Evolutionary conservation across 2,329 filamentous ascomycete genomes (phyloP).

Genomic region (Ramichloridium luteum): DNA sequence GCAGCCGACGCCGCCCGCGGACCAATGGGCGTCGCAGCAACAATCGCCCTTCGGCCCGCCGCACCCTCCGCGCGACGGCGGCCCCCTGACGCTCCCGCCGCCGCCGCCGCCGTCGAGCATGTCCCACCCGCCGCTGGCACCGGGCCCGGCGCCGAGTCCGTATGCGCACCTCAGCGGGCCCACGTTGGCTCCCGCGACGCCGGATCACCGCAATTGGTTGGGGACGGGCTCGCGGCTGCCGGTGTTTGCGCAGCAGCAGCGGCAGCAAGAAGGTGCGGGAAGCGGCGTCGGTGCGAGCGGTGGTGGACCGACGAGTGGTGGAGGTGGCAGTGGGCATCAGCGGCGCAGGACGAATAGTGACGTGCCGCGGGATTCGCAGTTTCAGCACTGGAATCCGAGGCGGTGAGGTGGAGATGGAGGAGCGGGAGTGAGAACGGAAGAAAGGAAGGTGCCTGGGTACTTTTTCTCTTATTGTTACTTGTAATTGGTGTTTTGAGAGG

Average conservation of each 20-base stretch:
- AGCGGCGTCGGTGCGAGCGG: background rate
- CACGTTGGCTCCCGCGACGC: slow-evolving; percentile 17
- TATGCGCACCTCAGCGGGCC: slow-evolving; percentile 15
- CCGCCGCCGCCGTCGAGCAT: slow-evolving; percentile 2
- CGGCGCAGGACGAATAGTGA: slow-evolving; percentile 3
- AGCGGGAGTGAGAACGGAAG: background rate
- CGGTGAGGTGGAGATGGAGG: background rate
- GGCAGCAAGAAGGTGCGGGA: slow-evolving; percentile 4
- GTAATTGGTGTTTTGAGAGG: too few species aligned
- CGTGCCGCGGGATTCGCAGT: background rate
- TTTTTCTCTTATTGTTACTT: too few species aligned
- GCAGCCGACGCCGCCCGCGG: background rate
- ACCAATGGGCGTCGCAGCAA: slow-evolving; percentile 3
- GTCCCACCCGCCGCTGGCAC: slow-evolving; percentile 1
- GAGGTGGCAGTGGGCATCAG: background rate
- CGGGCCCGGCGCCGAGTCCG: slow-evolving; percentile 1
- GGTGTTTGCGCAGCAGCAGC: slow-evolving; percentile 20
- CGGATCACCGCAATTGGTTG: slow-evolving; percentile 9
- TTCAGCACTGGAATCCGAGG: background rate
- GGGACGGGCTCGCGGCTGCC: slow-evolving; percentile 12
- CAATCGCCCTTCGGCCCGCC: slow-evolving; percentile 5
- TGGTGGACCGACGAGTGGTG: background rate
- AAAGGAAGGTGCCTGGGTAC: too few species aligned
- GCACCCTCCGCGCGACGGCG: slow-evolving; percentile 3
- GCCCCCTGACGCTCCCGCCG: too few species aligned